Evolutionary conservation across 805 yeast genomes (phyloP).

Genomic region (Metschnikowia rubicola): DNA sequence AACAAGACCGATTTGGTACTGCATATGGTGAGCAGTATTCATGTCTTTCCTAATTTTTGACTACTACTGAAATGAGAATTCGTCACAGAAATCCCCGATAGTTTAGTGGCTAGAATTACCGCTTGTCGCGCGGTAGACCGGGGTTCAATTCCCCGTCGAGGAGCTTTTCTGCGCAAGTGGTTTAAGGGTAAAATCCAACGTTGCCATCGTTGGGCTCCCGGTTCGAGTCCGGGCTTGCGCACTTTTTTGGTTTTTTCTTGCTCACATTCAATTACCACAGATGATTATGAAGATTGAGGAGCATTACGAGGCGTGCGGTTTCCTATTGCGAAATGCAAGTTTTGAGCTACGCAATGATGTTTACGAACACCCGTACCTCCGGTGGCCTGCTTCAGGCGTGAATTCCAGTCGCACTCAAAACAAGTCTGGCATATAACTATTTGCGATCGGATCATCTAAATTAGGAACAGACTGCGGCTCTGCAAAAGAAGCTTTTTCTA

Average conservation of each 20-base stretch:
- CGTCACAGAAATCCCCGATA: conserved; percentile 15
- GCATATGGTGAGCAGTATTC: no score
- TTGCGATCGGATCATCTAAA: not conserved
- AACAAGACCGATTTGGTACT: no score
- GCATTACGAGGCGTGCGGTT: no score
- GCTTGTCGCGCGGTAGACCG: conserved; percentile 24
- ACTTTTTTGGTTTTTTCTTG: conserved; percentile 1
- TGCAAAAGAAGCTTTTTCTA: not conserved
- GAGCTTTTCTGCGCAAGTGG: conserved; percentile 6
- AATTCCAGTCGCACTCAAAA: not conserved
- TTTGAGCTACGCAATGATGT: not conserved
- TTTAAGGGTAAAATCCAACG: not conserved
- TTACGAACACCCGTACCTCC: not conserved
- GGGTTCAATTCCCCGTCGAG: conserved; percentile 24
- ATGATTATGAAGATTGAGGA: no score
- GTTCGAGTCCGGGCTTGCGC: conserved; percentile 23
- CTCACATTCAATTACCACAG: no score
- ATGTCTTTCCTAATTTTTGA: no score
- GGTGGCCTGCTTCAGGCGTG: no score
- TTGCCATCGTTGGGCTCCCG: conserved; percentile 18
- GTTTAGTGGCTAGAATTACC: conserved; percentile 23
- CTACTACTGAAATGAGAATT: no score
- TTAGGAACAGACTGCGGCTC: not conserved
- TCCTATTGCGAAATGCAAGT: not conserved
- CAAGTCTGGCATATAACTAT: conserved; percentile 1